Conservation (phyloP, 2,329 filamentous ascomycete species). For the Atkinsonella hypoxylon region DNA sequence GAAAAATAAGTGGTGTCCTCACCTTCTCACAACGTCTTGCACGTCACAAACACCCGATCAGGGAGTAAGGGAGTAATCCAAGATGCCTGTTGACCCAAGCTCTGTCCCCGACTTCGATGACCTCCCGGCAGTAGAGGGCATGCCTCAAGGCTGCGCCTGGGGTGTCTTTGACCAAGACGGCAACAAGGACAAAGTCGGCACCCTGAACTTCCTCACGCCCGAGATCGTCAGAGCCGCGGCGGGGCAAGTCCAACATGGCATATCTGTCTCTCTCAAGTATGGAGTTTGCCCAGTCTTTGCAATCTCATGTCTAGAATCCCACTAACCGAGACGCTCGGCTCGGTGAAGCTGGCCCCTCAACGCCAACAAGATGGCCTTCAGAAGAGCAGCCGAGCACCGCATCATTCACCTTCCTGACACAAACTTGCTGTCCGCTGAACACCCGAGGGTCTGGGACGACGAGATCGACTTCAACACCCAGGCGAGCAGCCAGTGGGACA, state of each 20-base stretch:
- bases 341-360: conserved; percentile 29
- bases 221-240: conserved; percentile 20
- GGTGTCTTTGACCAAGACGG: conserved; percentile 34
- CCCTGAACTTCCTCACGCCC: conserved; percentile 39
- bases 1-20: no score
- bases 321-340: not conserved
- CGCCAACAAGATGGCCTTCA: conserved; percentile 22
- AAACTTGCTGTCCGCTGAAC: conserved; percentile 8
- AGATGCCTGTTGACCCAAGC: conserved; percentile 2
- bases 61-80: not conserved
- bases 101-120: conserved; percentile 32
- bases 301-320: not conserved
- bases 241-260: conserved; percentile 21
- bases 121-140: conserved; percentile 28
- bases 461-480: conserved; percentile 45
- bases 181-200: conserved; percentile 37
- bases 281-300: not conserved
- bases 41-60: not conserved
- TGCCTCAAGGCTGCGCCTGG: conserved; percentile 39
- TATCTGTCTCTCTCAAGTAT: conserved; percentile 42
- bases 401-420: conserved; percentile 19
- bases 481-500: conserved; percentile 44
- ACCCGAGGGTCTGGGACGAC: conserved; percentile 28
- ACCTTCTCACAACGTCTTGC: no score
- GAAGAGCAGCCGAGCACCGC: conserved; percentile 24